Percentiles rank a stretch among this genome's conserved stretches.
Conservation (phyloP, 106 monocot species). For the Acorus gramineus region DNA sequence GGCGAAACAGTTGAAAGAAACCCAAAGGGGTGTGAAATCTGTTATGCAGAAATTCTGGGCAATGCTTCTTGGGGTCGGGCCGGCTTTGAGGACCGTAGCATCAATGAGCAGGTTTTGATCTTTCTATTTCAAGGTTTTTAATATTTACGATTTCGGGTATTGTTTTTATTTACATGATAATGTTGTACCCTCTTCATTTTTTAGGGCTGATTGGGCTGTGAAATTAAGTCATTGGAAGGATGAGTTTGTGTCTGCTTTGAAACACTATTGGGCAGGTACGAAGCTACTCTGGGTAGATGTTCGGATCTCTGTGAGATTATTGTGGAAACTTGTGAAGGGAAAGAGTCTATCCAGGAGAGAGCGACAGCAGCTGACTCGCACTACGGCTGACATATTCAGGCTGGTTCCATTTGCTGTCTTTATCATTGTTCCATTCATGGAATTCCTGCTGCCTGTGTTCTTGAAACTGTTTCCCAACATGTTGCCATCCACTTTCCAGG, state of each 20-base stretch:
- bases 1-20: slow-evolving; percentile 1
- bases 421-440: slow-evolving; percentile 97
- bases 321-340: slow-evolving; percentile 75
- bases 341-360: slow-evolving; percentile 92
- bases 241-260: slow-evolving; percentile 64
- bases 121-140: neutral
- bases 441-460: slow-evolving; percentile 88
- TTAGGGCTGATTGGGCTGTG: slow-evolving; percentile 54
- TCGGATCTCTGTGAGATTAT: slow-evolving; percentile 78
- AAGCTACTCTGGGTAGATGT: slow-evolving; percentile 85
- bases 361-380: slow-evolving; percentile 85
- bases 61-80: slow-evolving; percentile 51
- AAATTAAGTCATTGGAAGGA: slow-evolving; percentile 68
- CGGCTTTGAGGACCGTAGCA: slow-evolving; percentile 55
- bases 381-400: slow-evolving; percentile 93
- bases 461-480: slow-evolving; percentile 91
- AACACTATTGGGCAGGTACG: slow-evolving; percentile 89
- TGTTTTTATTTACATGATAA: too few species aligned
- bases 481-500: slow-evolving; percentile 96
- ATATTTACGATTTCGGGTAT: neutral
- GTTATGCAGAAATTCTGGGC: slow-evolving; percentile 38
- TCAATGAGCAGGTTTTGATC: slow-evolving; percentile 64
- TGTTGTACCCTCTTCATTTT: slow-evolving; percentile 4
- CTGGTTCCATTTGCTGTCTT: slow-evolving; percentile 94
- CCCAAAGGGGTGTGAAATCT: slow-evolving; percentile 17